These are phyloP conservation scores for Gentiana dahurica DNA, from an alignment of 257 asterid genomes.

Conservation along the genomic window DNA sequence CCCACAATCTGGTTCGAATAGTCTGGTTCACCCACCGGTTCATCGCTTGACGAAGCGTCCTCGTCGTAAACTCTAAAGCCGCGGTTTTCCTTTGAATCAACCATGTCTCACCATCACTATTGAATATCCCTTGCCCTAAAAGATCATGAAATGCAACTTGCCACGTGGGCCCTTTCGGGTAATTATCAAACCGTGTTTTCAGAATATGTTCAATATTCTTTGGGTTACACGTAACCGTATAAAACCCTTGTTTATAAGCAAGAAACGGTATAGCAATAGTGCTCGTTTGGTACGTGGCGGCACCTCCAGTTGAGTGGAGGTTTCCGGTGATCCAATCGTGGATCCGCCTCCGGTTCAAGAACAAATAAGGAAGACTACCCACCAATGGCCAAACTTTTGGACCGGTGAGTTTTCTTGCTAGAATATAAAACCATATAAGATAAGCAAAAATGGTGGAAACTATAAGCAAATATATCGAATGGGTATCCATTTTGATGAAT, in stretches of 20 bases:
- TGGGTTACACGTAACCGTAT: slow-evolving; percentile 77
- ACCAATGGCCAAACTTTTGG: slow-evolving; percentile 60
- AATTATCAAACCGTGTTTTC: slow-evolving; percentile 69
- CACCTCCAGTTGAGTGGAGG: slow-evolving; percentile 39
- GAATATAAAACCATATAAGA: slow-evolving; percentile 52
- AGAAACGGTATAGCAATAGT: slow-evolving; percentile 59
- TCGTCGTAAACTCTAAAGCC: slow-evolving; percentile 74
- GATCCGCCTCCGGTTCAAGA: slow-evolving; percentile 47
- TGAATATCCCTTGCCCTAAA: slow-evolving; percentile 74
- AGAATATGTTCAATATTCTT: slow-evolving; percentile 74
- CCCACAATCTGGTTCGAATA: slow-evolving; percentile 62
- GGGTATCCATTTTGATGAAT: slow-evolving; percentile 25
- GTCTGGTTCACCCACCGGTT: slow-evolving; percentile 88
- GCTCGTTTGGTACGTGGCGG: slow-evolving; percentile 70
- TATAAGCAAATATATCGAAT: slow-evolving; percentile 12
- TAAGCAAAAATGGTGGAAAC: slow-evolving; percentile 34
- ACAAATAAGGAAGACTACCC: slow-evolving; percentile 63
- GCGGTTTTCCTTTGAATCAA: slow-evolving; percentile 76
- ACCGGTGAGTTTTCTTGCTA: slow-evolving; percentile 54
- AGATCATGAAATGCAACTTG: slow-evolving; percentile 82
- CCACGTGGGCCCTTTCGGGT: slow-evolving; percentile 84
- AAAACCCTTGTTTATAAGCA: slow-evolving; percentile 58
- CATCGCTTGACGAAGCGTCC: slow-evolving; percentile 94
- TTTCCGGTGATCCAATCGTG: slow-evolving; percentile 77
- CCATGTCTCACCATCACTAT: slow-evolving; percentile 87